These are phyloP conservation scores for Hypoxylon sp. DNA, from an alignment of 2,329 filamentous ascomycete species.

Conservation along the genomic window DNA sequence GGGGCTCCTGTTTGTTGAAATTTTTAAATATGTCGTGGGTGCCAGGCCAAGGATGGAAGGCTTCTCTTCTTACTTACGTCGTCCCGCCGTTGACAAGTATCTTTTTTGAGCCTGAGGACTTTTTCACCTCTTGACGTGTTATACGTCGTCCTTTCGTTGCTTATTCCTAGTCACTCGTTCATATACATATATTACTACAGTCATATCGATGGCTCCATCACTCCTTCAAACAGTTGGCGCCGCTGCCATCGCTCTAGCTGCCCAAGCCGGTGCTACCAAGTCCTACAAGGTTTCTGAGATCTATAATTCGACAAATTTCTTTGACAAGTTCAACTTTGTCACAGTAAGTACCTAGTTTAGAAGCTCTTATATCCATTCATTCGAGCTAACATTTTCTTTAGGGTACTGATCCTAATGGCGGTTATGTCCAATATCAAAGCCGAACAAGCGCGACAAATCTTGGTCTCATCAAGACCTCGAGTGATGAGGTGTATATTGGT, in stretches of 20 bases:
- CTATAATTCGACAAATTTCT: slow-evolving; percentile 63
- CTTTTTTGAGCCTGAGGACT: slow-evolving; percentile 53
- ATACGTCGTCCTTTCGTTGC: slow-evolving; percentile 61
- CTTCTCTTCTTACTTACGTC: slow-evolving; percentile 37
- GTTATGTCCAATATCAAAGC: slow-evolving; percentile 72
- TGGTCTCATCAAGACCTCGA: slow-evolving; percentile 56
- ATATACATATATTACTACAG: slow-evolving; percentile 47
- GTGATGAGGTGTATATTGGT: slow-evolving; percentile 59
- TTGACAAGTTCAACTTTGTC: slow-evolving; percentile 64
- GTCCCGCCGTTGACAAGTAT: slow-evolving; percentile 46
- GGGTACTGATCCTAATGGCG: slow-evolving; percentile 71
- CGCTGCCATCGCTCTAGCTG: slow-evolving; percentile 57
- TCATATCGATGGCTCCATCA: slow-evolving; percentile 60
- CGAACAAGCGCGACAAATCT: slow-evolving; percentile 55
- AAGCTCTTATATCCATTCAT: background rate
- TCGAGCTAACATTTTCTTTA: slow-evolving; percentile 24
- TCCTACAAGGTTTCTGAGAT: slow-evolving; percentile 59
- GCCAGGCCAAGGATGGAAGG: slow-evolving; percentile 11
- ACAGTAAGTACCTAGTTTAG: slow-evolving; percentile 50
- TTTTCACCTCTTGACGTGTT: slow-evolving; percentile 61
- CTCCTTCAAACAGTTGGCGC: slow-evolving; percentile 58
- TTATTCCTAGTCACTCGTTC: slow-evolving; percentile 52
- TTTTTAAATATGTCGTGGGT: slow-evolving; percentile 37
- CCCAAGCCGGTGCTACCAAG: slow-evolving; percentile 53
- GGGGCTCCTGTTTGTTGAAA: slow-evolving; percentile 20